These are phyloP conservation scores for Nidularia pulvinata DNA, from an alignment of 768 basidiomycete genomes.

Conservation along the genomic window DNA sequence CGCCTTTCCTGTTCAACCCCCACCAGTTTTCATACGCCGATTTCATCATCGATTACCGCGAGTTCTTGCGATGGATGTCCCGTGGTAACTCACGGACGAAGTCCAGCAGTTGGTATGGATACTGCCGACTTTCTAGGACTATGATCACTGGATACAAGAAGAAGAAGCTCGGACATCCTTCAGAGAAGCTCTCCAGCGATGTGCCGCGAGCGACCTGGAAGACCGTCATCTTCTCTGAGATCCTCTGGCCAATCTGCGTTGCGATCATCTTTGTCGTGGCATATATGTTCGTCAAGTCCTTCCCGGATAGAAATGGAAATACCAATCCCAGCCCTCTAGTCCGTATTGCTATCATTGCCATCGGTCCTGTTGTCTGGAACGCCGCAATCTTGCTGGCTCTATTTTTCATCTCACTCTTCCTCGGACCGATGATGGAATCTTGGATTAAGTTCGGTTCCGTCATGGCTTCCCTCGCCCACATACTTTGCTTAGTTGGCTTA, in stretches of 20 bases:
- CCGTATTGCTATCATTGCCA: slow-evolving; percentile 83
- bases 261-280: slow-evolving; percentile 80
- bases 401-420: slow-evolving; percentile 91
- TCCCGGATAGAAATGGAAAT: slow-evolving; percentile 65
- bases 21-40: slow-evolving; percentile 98
- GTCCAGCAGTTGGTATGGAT: slow-evolving; percentile 99
- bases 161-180: slow-evolving; percentile 97
- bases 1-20: slow-evolving; percentile 99
- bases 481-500: slow-evolving; percentile 77
- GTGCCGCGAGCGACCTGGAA: slow-evolving; percentile 91
- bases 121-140: slow-evolving; percentile 95
- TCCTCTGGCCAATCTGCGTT: slow-evolving; percentile 76
- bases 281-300: slow-evolving; percentile 94
- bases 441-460: slow-evolving; percentile 90
- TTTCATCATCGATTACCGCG: slow-evolving; percentile 98
- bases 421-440: slow-evolving; percentile 86
- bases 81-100: slow-evolving; percentile 96
- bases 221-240: slow-evolving; percentile 81
- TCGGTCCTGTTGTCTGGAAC: slow-evolving; percentile 97
- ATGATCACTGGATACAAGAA: slow-evolving; percentile 99
- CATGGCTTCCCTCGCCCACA: slow-evolving; percentile 92
- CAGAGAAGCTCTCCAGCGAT: slow-evolving; percentile 95
- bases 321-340: slow-evolving; percentile 82
- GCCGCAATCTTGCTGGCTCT: slow-evolving; percentile 80
- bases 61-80: slow-evolving; percentile 99